phyloP scores from a whole-genome alignment of 768 basidiomycete species.

The Hygrocybe punicea region DNA sequence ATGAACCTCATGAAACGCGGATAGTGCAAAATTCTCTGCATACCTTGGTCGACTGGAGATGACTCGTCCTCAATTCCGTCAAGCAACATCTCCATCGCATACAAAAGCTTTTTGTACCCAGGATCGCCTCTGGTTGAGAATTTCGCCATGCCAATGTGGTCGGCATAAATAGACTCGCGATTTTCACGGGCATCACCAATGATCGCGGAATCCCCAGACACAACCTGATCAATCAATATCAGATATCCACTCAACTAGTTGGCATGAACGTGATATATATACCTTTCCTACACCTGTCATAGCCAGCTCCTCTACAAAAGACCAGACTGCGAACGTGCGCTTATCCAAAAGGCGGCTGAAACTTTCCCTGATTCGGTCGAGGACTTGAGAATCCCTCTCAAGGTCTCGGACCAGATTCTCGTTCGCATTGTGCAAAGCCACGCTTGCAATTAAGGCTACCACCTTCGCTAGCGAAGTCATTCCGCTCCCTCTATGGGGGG shows the following conservation, averaged over 20 bases:
- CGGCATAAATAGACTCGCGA: not conserved
- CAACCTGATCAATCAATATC: not conserved
- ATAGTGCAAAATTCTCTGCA: too few relatives aligned
- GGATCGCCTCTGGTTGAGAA: not conserved
- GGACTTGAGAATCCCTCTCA: not conserved
- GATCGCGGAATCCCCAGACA: too few relatives aligned
- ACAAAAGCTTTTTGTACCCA: not conserved
- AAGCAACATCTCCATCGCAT: not conserved
- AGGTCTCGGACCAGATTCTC: not conserved
- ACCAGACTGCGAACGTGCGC: not conserved
- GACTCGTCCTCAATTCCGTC: not conserved
- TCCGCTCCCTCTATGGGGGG: not conserved
- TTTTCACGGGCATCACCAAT: too few relatives aligned
- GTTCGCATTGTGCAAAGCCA: not conserved
- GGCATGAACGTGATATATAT: not conserved
- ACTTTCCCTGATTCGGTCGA: not conserved
- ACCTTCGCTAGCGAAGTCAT: not conserved
- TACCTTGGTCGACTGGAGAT: too few relatives aligned
- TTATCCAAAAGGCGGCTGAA: not conserved
- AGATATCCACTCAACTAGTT: too few relatives aligned
- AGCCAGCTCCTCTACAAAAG: too few relatives aligned
- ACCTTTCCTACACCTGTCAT: not conserved
- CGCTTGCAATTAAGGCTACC: not conserved
- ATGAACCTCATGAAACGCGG: too few relatives aligned
- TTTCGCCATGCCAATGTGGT: not conserved